phyloP scores from a whole-genome alignment of 2,329 filamentous ascomycete genomes.

The Bipolaris victoriae region DNA sequence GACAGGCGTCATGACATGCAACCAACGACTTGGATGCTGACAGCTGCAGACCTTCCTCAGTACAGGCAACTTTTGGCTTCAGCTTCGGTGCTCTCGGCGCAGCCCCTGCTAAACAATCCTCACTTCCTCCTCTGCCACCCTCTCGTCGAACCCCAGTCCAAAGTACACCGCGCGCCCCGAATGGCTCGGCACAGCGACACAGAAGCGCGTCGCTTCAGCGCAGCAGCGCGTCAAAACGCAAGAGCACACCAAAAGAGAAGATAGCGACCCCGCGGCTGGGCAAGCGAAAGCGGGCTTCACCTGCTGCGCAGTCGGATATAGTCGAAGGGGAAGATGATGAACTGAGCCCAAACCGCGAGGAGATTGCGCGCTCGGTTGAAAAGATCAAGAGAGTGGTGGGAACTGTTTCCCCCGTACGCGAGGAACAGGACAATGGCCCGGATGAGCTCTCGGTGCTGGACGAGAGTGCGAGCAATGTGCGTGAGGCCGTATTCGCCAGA shows the following conservation, averaged over 20 bases:
- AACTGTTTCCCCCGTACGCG: constrained; percentile 31
- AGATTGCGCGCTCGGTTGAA: constrained; percentile 34
- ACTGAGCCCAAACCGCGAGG: constrained; percentile 40
- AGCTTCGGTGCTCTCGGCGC: constrained; percentile 34
- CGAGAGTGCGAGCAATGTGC: constrained; percentile 23
- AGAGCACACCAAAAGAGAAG: constrained; percentile 23
- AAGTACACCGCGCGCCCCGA: constrained; percentile 24
- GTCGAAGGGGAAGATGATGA: constrained; percentile 41
- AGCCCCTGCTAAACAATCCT: constrained; percentile 32
- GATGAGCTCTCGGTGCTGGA: constrained; percentile 40
- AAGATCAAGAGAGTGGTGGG: constrained; percentile 34
- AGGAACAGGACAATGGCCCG: constrained; percentile 34
- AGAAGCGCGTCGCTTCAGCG: constrained; percentile 40
- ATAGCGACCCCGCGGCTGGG: constrained; percentile 40
- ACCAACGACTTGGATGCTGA: constrained; percentile 24
- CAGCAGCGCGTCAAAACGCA: constrained; percentile 26
- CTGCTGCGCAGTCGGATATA: constrained; percentile 20
- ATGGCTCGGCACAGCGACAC: constrained; percentile 35
- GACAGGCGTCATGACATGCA: constrained; percentile 29
- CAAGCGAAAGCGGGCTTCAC: constrained; percentile 43
- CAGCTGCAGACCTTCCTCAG: constrained; percentile 52
- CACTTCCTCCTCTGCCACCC: constrained; percentile 33
- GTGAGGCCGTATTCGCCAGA: constrained; percentile 16
- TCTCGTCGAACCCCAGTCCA: constrained; percentile 35
- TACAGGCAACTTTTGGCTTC: constrained; percentile 60